A percentile compares a stretch with the other conserved stretches of the same genome.
These are phyloP conservation scores for Lachnellula willkommii DNA, from an alignment of 2,329 filamentous ascomycete genomes.

Conservation along the genomic window DNA sequence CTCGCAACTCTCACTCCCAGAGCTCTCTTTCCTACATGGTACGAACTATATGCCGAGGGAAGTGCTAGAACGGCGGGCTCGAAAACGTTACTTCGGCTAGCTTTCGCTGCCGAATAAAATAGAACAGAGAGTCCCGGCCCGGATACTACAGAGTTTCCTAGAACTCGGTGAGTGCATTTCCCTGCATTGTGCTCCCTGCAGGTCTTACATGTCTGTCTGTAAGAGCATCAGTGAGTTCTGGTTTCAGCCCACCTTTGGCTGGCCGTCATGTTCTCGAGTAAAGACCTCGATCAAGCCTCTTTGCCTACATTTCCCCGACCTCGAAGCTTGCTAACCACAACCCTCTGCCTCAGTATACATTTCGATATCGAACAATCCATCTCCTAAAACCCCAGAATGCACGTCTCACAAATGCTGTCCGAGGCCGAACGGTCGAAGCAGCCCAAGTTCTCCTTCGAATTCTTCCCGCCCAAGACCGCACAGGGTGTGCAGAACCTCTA, in stretches of 20 bases:
- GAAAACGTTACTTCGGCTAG: constrained; percentile 41
- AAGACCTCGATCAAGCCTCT: neutral
- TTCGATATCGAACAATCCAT: constrained; percentile 1
- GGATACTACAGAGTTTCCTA: neutral
- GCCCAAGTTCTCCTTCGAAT: constrained; percentile 97
- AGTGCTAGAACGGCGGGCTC: constrained; percentile 45
- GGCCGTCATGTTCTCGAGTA: neutral
- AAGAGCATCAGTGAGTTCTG: neutral
- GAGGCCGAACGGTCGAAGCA: constrained; percentile 73
- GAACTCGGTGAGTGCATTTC: neutral
- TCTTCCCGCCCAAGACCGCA: constrained; percentile 96
- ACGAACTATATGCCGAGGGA: constrained; percentile 44
- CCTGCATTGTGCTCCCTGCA: neutral
- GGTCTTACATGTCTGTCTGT: neutral
- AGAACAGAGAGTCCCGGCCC: neutral
- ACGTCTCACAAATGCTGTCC: constrained; percentile 86
- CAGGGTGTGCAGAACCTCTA: constrained; percentile 99
- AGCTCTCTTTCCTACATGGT: constrained; percentile 25
- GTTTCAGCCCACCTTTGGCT: neutral
- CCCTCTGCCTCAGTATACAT: neutral
- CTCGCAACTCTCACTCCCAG: neutral
- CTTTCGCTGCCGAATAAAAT: constrained; percentile 16
- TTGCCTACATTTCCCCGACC: neutral
- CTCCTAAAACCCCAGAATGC: constrained; percentile 58
- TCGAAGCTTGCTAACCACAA: neutral